Conservation (phyloP, 306 rosid species). For the Pyrus betulifolia region DNA sequence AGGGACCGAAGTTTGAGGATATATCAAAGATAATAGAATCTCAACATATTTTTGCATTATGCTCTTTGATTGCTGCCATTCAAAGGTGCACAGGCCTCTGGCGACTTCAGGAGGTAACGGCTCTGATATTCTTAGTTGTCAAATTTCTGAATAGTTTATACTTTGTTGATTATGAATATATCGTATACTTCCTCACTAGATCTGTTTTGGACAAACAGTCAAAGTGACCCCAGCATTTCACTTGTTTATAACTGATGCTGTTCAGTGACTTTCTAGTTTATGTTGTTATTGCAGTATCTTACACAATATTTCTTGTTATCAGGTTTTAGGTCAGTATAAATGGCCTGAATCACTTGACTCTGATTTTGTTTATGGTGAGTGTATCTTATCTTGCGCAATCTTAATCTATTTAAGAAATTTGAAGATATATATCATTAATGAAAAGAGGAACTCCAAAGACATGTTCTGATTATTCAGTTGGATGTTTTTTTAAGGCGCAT, state of each 20-base stretch:
- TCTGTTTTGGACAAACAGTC: background rate
- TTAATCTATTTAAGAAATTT: background rate
- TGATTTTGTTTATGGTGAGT: constrained; percentile 61
- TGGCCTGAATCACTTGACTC: constrained; percentile 79
- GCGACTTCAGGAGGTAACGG: constrained; percentile 68
- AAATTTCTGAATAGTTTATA: background rate
- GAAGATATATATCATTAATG: background rate
- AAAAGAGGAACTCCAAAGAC: background rate
- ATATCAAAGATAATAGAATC: constrained; percentile 45
- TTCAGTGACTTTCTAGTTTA: background rate
- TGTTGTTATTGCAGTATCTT: constrained; percentile 9
- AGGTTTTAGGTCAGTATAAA: constrained; percentile 62
- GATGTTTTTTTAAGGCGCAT: constrained; percentile 45
- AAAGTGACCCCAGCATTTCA: background rate
- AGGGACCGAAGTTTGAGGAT: constrained; percentile 57
- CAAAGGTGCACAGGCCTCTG: constrained; percentile 66
- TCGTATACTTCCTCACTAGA: background rate
- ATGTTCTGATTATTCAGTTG: constrained; percentile 10
- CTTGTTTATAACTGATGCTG: background rate
- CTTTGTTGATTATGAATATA: background rate
- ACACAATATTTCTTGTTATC: background rate
- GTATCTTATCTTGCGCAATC: background rate
- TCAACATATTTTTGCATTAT: constrained; percentile 45
- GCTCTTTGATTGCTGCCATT: constrained; percentile 54
- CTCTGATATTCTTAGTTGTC: background rate